Percentiles rank a stretch among this genome's conserved stretches.
phyloP scores from a whole-genome alignment of 257 asterid species.

The Solanum bukasovii region DNA sequence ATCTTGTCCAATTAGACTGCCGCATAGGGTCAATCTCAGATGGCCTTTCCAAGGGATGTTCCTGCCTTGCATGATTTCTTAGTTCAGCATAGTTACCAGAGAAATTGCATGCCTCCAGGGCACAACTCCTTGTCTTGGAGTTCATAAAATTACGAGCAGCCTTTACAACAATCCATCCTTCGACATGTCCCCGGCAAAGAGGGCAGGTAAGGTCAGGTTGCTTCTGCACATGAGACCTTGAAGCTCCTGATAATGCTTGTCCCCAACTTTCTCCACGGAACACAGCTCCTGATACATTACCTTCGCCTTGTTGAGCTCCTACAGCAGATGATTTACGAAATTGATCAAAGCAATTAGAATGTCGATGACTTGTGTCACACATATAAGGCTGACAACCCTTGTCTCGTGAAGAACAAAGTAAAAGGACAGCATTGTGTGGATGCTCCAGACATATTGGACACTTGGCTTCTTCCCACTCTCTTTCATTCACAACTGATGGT shows the following conservation, averaged over 20 bases:
- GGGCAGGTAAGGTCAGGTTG: constrained; percentile 40
- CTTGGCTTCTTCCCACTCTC: constrained; percentile 60
- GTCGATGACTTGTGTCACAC: constrained; percentile 77
- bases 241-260: background rate
- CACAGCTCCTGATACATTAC: background rate
- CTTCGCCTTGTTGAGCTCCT: background rate
- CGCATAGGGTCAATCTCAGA: constrained; percentile 38
- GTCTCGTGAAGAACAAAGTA: constrained; percentile 45
- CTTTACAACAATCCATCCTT: constrained; percentile 29
- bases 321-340: constrained; percentile 26
- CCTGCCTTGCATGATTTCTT: constrained; percentile 65
- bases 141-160: constrained; percentile 47
- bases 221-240: background rate
- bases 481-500: constrained; percentile 24
- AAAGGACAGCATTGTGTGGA: constrained; percentile 57
- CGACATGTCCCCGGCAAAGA: constrained; percentile 55
- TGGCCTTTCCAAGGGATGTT: constrained; percentile 53
- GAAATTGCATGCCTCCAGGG: constrained; percentile 52
- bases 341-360: constrained; percentile 63
- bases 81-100: constrained; percentile 44
- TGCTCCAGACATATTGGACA: constrained; percentile 75
- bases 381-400: constrained; percentile 74
- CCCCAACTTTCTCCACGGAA: background rate
- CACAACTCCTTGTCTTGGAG: constrained; percentile 40
- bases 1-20: constrained; percentile 37